phyloP scores from a whole-genome alignment of 1,284 basidiomycete genomes.

The Sphaerobolus stellatus region DNA sequence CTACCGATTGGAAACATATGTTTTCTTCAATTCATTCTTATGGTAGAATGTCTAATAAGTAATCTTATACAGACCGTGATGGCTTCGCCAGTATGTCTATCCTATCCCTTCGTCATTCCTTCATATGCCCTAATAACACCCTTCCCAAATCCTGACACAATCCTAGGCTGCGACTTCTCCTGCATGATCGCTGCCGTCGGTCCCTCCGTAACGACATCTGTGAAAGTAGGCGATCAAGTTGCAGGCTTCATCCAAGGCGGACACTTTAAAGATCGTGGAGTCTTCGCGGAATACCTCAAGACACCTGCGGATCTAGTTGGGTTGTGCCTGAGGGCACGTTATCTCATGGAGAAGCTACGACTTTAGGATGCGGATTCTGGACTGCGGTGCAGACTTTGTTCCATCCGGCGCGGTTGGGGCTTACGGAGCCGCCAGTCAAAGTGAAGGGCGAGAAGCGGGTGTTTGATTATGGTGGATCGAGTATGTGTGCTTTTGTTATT shows the following conservation, averaged over 20 bases:
- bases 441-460: not conserved
- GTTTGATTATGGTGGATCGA: slow-evolving; percentile 7
- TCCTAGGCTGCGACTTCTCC: slow-evolving; percentile 42
- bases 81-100: no score
- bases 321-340: slow-evolving; percentile 28
- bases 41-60: no score
- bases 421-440: not conserved
- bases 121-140: no score
- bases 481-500: not conserved
- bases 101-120: no score
- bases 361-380: slow-evolving; percentile 38
- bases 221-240: slow-evolving; percentile 41
- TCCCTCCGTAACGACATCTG: slow-evolving; percentile 14
- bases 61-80: no score
- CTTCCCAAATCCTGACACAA: slow-evolving; percentile 2
- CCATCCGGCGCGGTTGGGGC: slow-evolving; percentile 5
- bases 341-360: slow-evolving; percentile 38
- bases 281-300: slow-evolving; percentile 42
- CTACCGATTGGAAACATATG: no score
- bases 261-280: slow-evolving; percentile 24
- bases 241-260: slow-evolving; percentile 43
- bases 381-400: slow-evolving; percentile 8
- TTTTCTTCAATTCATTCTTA: no score
- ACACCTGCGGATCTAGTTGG: slow-evolving; percentile 32
- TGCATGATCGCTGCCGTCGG: slow-evolving; percentile 39